Evolutionary conservation across 805 yeast species (phyloP).

Genomic region (Kluyveromyces starmeri): DNA sequence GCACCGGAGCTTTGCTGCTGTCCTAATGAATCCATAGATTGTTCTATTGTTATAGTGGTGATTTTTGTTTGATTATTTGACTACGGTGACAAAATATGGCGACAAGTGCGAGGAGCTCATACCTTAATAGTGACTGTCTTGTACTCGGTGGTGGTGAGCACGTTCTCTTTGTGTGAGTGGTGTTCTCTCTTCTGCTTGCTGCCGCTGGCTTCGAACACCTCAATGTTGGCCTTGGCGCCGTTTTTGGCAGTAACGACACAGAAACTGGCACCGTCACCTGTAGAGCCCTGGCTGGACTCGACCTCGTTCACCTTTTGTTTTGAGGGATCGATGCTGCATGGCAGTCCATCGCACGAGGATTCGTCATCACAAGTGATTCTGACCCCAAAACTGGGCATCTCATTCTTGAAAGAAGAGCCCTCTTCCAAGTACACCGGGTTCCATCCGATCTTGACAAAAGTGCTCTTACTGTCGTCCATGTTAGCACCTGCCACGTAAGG

Average conservation of each 20-base stretch:
- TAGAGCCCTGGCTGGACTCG: constrained; percentile 31
- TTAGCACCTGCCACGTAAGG: constrained; percentile 92
- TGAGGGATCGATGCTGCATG: constrained; percentile 78
- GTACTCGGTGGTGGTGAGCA: constrained; percentile 6
- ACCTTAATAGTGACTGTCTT: constrained; percentile 8
- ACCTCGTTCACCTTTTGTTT: constrained; percentile 50
- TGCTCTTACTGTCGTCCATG: constrained; percentile 58
- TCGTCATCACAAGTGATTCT: constrained; percentile 65
- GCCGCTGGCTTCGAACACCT: constrained; percentile 43
- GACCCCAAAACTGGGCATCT: constrained; percentile 60
- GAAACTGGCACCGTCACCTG: constrained; percentile 63
- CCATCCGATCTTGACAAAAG: constrained; percentile 84
- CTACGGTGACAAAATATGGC: too few relatives aligned
- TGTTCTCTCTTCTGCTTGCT: constrained; percentile 9
- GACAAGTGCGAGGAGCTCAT: too few relatives aligned
- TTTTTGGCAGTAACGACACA: constrained; percentile 74
- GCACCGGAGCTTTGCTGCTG: too few relatives aligned
- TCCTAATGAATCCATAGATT: too few relatives aligned
- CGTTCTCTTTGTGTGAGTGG: constrained; percentile 7
- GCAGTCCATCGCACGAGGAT: constrained; percentile 59
- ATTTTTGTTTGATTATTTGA: too few relatives aligned
- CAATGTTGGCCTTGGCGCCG: constrained; percentile 58
- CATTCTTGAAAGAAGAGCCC: constrained; percentile 42
- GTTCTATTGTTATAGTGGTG: too few relatives aligned
- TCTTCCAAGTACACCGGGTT: constrained; percentile 74